Evolutionary conservation across 2,329 filamentous ascomycete species (phyloP).

Genomic region (Aureobasidium sp.): DNA sequence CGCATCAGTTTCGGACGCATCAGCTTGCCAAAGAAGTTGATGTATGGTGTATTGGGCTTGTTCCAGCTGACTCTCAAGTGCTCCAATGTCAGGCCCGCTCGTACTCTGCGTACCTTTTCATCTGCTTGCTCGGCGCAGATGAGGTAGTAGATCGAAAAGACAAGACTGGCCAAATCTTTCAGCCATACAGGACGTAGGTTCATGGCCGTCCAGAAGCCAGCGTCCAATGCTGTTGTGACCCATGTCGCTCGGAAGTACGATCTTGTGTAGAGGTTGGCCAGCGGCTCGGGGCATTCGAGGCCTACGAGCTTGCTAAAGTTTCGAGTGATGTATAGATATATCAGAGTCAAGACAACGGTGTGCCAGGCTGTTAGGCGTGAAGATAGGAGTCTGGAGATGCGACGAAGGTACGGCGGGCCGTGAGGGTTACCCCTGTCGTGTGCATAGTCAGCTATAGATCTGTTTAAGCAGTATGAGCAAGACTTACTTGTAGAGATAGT

Average conservation of each 20-base stretch:
- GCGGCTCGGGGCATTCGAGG: slow-evolving; percentile 84
- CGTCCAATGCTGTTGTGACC: slow-evolving; percentile 89
- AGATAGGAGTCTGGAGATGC: slow-evolving; percentile 64
- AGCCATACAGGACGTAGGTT: slow-evolving; percentile 73
- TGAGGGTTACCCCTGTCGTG: slow-evolving; percentile 66
- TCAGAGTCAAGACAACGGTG: slow-evolving; percentile 74
- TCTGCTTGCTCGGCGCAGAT: slow-evolving; percentile 90
- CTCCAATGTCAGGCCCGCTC: slow-evolving; percentile 79
- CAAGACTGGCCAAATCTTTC: slow-evolving; percentile 71
- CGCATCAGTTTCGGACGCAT: slow-evolving; percentile 61
- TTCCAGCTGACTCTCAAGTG: slow-evolving; percentile 93
- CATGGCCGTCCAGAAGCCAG: slow-evolving; percentile 99
- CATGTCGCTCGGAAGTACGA: slow-evolving; percentile 95
- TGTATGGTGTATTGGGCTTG: slow-evolving; percentile 82
- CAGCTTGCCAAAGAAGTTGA: slow-evolving; percentile 64
- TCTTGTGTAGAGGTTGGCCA: slow-evolving; percentile 87
- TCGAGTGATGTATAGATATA: slow-evolving; percentile 83
- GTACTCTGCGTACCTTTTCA: slow-evolving; percentile 89
- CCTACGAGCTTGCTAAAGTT: slow-evolving; percentile 92
- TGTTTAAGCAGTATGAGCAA: slow-evolving; percentile 15
- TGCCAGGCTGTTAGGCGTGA: slow-evolving; percentile 79
- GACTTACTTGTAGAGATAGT: slow-evolving; percentile 68
- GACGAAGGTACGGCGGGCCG: slow-evolving; percentile 71
- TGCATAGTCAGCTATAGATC: slow-evolving; percentile 20
- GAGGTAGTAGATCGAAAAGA: slow-evolving; percentile 86